A percentile compares a stretch with the other conserved stretches of the same genome.
Conservation (phyloP, 2,329 filamentous ascomycete genomes). For the Trichoderma polysporum region DNA sequence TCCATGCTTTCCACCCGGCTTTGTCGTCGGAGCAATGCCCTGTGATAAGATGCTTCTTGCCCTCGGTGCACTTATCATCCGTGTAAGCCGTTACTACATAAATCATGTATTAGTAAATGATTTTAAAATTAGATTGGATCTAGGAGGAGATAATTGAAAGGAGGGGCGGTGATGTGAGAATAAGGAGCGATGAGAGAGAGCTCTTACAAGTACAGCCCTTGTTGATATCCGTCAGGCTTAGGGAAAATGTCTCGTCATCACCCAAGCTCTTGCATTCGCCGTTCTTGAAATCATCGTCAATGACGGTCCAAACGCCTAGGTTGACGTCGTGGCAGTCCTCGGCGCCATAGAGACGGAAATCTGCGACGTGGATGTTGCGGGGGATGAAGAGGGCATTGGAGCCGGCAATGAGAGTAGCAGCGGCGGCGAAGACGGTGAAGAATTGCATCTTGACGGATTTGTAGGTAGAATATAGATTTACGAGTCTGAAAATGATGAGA, state of each 20-base stretch:
- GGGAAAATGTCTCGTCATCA: conserved; percentile 21
- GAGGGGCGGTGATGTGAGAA: background rate
- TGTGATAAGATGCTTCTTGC: background rate
- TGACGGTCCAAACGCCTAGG: conserved; percentile 30
- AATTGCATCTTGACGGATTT: conserved; percentile 23
- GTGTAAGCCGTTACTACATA: conserved; percentile 23
- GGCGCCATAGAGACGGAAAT: conserved; percentile 28
- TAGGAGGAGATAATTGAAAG: too few relatives aligned
- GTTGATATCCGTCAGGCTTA: conserved; percentile 23
- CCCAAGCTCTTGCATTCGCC: conserved; percentile 26
- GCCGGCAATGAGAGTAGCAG: conserved; percentile 20
- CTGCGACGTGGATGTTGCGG: conserved; percentile 28
- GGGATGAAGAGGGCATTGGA: conserved; percentile 23
- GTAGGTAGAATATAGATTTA: background rate
- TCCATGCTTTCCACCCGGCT: conserved; percentile 18
- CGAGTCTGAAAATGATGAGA: background rate
- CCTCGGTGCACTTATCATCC: conserved; percentile 17
- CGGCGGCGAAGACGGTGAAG: conserved; percentile 20
- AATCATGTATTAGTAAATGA: background rate
- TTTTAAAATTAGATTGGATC: background rate
- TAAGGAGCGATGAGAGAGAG: background rate
- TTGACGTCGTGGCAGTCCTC: conserved; percentile 26
- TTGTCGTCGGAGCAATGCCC: conserved; percentile 1
- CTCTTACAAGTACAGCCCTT: conserved; percentile 25
- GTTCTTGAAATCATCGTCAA: conserved; percentile 26